Base-by-base conservation (phyloP, 352 stramenopile genomes). In the Phytophthora pistaciae region DNA sequence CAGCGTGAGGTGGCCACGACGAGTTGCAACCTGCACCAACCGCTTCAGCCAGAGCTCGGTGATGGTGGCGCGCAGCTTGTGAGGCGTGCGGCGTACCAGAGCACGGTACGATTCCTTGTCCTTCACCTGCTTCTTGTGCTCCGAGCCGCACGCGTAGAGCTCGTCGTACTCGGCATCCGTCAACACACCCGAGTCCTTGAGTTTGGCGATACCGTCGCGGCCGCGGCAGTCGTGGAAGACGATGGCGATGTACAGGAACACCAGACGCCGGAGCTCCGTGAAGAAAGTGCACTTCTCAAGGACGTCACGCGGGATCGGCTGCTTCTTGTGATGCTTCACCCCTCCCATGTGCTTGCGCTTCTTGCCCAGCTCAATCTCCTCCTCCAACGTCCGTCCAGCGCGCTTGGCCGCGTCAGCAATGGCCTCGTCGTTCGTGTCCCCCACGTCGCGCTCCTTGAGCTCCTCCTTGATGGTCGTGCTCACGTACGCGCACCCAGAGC, bases 161-260 rank as follows among this genome's bases (percentile, higher is more conserved):
- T 92, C 84, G 46, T 91, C 80, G 64, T 87, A 92, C 64, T 91
- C 84, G 42, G 76, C 83, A 25, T 87, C 75, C 0, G 81, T 87
- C 18, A 92, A 63, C 21, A 92, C 76, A 11, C 76, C 72, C 5
- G 84, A 78, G 23, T 84, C 63, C 46, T 86, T 87, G 64, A 91
- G 78, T 49, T 76, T 82, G 31, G 89, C 84, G 36, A 91, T 90
- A 13, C 79, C 82, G 18, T 91, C 82, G 31, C 72, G 72, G 18
- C 82, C 85, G 23, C 85, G 82, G 25, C 79, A 91, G 61, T 91
- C 84, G 68, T 93, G 85, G 60, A 93, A 91, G 13, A 93, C 80
- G 66, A 93, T 93, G n/a, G 85, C 83, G 38, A 93, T 90, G 71
- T 93, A 93, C 38, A 93, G 57, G 50, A 91, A 93, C 62, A 93